These are phyloP conservation scores for Phytophthora hibernalis DNA, from an alignment of 352 stramenopile genomes.

Conservation along the genomic window DNA sequence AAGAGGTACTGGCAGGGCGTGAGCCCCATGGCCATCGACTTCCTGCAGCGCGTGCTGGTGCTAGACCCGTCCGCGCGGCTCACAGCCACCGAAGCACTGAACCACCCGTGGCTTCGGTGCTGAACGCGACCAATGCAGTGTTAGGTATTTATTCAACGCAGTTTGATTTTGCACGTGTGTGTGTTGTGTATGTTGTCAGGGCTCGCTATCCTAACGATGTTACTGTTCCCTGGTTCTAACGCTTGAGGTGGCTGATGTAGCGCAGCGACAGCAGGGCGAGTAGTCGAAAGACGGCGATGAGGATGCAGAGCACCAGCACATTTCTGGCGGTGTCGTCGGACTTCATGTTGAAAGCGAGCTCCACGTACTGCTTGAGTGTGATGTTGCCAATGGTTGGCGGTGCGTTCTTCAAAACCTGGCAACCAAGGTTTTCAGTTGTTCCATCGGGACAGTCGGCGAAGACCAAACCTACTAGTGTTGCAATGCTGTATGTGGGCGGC, in stretches of 20 bases:
- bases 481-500: conserved; percentile 54
- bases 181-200: background rate
- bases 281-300: conserved; percentile 59
- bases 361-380: conserved; percentile 54
- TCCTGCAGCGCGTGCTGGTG: conserved; percentile 66
- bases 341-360: conserved; percentile 47
- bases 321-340: conserved; percentile 41
- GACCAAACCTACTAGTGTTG: conserved; percentile 42
- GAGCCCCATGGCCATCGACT: conserved; percentile 62
- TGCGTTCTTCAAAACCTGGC: conserved; percentile 35
- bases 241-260: conserved; percentile 64
- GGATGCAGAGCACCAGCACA: conserved; percentile 36
- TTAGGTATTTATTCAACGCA: conserved; percentile 48
- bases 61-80: conserved; percentile 60
- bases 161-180: conserved; percentile 9
- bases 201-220: background rate
- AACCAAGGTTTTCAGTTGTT: conserved; percentile 29
- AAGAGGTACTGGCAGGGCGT: conserved; percentile 79
- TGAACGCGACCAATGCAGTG: conserved; percentile 23
- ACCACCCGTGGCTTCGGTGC: conserved; percentile 57
- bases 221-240: conserved; percentile 17
- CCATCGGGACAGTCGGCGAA: conserved; percentile 47
- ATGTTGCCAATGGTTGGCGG: conserved; percentile 39
- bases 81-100: conserved; percentile 60
- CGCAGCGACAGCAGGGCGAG: conserved; percentile 54